Base-by-base conservation (phyloP, 2,329 filamentous ascomycete species). In the Trichoderma sp. region DNA sequence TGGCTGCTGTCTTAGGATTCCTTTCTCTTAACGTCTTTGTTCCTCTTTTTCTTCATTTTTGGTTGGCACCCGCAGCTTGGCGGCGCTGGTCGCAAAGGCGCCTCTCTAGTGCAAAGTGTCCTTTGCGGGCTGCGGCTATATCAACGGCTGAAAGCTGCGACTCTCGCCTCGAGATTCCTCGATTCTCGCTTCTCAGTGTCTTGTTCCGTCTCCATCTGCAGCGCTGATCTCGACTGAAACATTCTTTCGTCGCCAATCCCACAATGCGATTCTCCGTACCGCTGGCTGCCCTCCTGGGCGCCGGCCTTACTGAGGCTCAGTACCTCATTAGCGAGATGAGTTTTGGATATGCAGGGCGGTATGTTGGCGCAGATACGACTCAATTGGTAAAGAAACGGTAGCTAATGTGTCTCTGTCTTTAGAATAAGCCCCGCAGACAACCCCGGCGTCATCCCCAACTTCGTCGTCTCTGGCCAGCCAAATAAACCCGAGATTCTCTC, bases 261-360 rank as follows among this genome's bases (percentile, higher is more conserved):
- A 80, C 73, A 69, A 87, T 86, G 85, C 84, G 83, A 78, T 75
- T 79, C 71, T 73, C 78, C 47, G 77, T 80, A 68, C 74, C 80
- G 67, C 74, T 83, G 72, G 79, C 80, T 71, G 76, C 81, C 67
- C 77, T 83, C 72, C 78, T 87, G 71, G 81, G 80, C 72, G 81
- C 82, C 68, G 77, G 82, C 75, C 74, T 87, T 66, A 85, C 86
- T 43, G 84, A 86, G 65, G 90, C 90, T 43, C 88, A 92, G 75
- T 89, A 87, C 74, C 83, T 93, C 66, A 86, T 93, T 76, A 90
- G 89, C 73, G 88, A 89, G 75, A 85, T 93, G 60, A 94, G 92
- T 78, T 96, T 96, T 78, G 93, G 93, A 47, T 87, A 92, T 76
- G 86, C 87, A 71, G 84, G 85, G 74, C 87, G 84, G 89, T 91